Base-by-base conservation (phyloP, 345 rosid genomes). In the Melastoma malabathricum region DNA sequence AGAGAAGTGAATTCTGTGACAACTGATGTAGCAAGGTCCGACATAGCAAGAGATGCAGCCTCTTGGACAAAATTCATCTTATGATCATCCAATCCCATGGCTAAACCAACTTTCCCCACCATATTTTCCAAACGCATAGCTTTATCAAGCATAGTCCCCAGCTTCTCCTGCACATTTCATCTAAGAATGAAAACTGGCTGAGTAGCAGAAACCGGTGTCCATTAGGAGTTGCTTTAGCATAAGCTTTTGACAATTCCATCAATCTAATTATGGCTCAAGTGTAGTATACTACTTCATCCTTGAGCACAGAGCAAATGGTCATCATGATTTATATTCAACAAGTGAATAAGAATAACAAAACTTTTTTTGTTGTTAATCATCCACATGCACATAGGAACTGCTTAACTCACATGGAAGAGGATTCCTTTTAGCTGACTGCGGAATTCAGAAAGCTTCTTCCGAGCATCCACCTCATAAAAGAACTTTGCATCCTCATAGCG, bases 401-500 rank as follows among this genome's bases (percentile, higher is more conserved):
- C 20, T 54, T 18, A 56, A 69, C 98, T 78, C 73, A 90, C 98
- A 59, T 90, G 98, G 58, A 90, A 90, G 64, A 90, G 85, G 70
- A 90, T 90, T 59, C 92, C 96, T 61, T 76, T 70, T 18, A 90
- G 74, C 66, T 90, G 94, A 64, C 63, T 64, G 58, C 77, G 82
- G 64, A 90, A 86, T 61, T 80, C 92, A 43, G 74, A 70, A 54
- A 90, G 68, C 18, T 59, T 80, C 64, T 74, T 90, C 39, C 79
- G 66, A 18, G 82, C 78, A 73, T 90, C 98, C 71, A 80, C 68
- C 74, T 71, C 94, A 63, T 86, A 90, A 68, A 90, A 90, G 71
- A 86, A 90, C 69, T 82, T 86, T 19, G 98, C 98, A 64, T 90
- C 98, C 67, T 90, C 98, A 54, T 86, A 90, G 48, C 96, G 98